Base-by-base conservation (phyloP, 306 rosid species). In the Trichosanthes cucumerina region DNA sequence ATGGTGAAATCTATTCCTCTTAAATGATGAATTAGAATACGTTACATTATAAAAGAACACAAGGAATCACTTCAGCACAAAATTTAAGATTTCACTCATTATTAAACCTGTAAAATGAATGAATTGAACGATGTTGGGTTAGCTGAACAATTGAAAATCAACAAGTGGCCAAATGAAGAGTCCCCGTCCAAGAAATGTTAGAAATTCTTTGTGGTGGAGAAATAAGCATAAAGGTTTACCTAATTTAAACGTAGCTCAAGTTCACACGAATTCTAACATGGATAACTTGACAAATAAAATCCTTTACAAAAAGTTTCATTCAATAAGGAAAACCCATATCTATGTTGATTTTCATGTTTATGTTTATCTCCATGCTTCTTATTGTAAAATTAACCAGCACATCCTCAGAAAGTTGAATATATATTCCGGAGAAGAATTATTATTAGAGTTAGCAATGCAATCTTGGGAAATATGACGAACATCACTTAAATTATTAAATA, bases 401-500 rank as follows among this genome's bases (percentile, higher is more conserved):
- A 47, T 72, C 41, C 77, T 26, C 38, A 46, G 47, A 70, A 43
- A 1, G 24, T 4, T 28, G 23, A 14, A 72, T 46, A 15, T 44
- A 26, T 26, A 28, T 72, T 26, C 77, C 59, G 15, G 41, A 47
- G 1, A 44, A 14, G 39, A 14, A 24, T 14, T 0, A 72, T 7
- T 15, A 14, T 6, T 9, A 16, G 9, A 72, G 24, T 47, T 24
- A 70, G 76, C 54, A 70, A 38, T 26, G 38, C 38, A 70, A 70
- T 11, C 57, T 41, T 72, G 58, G 75, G 76, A 71, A 71, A 46
- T 71, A 71, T 46, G 39, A 7, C 2, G 9, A 38, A 23, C 38
- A 71, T 71, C 58, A 66, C 13, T 26, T 70, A 76, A 84, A 36
- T 11, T 60, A 62, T 26, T 70, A 76, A 84, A 36, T 11, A 66